Conservation (phyloP, 2,329 filamentous ascomycete genomes). For the Stemphylium lycopersici region DNA sequence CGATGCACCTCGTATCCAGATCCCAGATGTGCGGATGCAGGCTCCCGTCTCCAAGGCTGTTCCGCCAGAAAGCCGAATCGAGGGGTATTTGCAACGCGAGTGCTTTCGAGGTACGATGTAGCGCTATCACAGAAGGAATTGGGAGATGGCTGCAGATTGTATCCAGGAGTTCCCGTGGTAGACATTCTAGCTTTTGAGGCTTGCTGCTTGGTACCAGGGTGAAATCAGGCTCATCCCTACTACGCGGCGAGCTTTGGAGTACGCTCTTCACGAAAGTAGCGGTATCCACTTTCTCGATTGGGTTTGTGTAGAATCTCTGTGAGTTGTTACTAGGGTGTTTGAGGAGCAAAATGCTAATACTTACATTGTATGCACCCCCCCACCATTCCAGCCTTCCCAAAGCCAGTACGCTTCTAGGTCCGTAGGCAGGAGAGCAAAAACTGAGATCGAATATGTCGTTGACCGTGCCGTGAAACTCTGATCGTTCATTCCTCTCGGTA, state of each 20-base stretch:
- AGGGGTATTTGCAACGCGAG: slow-evolving; percentile 27
- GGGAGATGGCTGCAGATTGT: slow-evolving; percentile 23
- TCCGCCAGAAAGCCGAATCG: slow-evolving; percentile 35
- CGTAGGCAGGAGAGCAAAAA: slow-evolving; percentile 13
- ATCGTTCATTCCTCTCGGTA: not conserved
- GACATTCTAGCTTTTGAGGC: slow-evolving; percentile 16
- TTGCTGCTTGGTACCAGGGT: not conserved
- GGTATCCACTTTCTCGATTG: slow-evolving; percentile 16
- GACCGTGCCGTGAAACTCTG: not conserved
- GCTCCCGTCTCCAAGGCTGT: slow-evolving; percentile 25
- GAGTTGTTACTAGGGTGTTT: not conserved
- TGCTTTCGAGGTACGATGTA: slow-evolving; percentile 28
- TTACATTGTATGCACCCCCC: slow-evolving; percentile 32
- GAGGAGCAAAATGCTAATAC: not conserved
- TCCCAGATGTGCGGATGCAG: slow-evolving; percentile 36
- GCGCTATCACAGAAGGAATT: slow-evolving; percentile 16
- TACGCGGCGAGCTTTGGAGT: slow-evolving; percentile 15
- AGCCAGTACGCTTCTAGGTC: slow-evolving; percentile 27
- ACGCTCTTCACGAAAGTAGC: slow-evolving; percentile 15
- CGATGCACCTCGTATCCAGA: slow-evolving; percentile 22
- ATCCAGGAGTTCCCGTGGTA: slow-evolving; percentile 29
- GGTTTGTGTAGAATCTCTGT: slow-evolving; percentile 35
- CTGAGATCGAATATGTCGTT: slow-evolving; percentile 30
- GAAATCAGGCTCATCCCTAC: not conserved
- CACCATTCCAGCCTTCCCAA: slow-evolving; percentile 33